Percentiles rank a stretch among this genome's conserved stretches.
Conservation (phyloP, 2,329 filamentous ascomycete species). For the Apiospora arundinis region DNA sequence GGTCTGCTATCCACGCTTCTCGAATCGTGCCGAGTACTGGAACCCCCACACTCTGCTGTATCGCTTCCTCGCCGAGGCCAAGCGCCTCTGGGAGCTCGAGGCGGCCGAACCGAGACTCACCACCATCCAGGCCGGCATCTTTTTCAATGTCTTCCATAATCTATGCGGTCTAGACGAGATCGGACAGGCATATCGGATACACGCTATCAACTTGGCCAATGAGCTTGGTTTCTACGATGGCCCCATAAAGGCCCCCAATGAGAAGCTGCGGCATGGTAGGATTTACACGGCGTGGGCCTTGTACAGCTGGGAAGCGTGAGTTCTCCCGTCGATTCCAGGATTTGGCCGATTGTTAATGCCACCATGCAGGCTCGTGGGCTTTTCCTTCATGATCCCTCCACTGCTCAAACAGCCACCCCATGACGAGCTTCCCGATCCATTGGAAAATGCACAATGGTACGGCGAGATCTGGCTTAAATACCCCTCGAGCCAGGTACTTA, state of each 20-base stretch:
- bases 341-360: background rate
- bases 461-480: constrained; percentile 41
- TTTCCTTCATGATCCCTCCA: constrained; percentile 35
- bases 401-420: constrained; percentile 33
- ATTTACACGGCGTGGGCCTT: constrained; percentile 43
- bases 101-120: constrained; percentile 35
- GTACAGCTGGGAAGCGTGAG: constrained; percentile 33
- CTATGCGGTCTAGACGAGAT: constrained; percentile 46
- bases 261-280: constrained; percentile 33
- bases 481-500: constrained; percentile 31
- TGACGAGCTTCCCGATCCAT: constrained; percentile 36
- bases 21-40: constrained; percentile 42
- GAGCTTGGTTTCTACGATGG: constrained; percentile 40
- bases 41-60: constrained; percentile 42
- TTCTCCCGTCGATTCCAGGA: background rate
- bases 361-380: constrained; percentile 21
- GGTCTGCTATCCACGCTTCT: constrained; percentile 37
- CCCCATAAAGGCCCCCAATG: constrained; percentile 26
- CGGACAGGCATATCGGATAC: constrained; percentile 42
- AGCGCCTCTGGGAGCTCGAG: constrained; percentile 43
- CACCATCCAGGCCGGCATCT: constrained; percentile 42
- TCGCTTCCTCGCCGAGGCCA: constrained; percentile 45
- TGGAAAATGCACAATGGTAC: constrained; percentile 36
- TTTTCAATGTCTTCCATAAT: constrained; percentile 40
- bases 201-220: constrained; percentile 41